Percentiles rank a stretch among this genome's conserved stretches.
Conservation (phyloP, 345 rosid species). For the Cardamine occulta region DNA sequence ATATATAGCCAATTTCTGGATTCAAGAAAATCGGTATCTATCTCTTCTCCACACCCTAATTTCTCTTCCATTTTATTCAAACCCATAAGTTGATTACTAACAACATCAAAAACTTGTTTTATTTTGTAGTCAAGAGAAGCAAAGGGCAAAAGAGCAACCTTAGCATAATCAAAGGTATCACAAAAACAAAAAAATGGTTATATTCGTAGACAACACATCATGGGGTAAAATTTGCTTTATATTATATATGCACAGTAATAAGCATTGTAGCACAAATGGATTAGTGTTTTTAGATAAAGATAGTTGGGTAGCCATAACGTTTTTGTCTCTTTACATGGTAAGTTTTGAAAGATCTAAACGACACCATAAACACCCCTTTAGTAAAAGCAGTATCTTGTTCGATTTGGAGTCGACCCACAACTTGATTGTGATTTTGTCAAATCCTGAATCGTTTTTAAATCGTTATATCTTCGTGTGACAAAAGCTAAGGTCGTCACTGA, state of each 20-base stretch:
- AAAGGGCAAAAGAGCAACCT: conserved; percentile 85
- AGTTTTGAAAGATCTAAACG: conserved; percentile 10
- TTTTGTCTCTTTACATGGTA: neutral
- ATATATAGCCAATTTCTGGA: conserved; percentile 85
- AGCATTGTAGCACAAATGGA: neutral
- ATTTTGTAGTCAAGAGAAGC: conserved; percentile 66
- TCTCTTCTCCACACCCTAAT: conserved; percentile 14
- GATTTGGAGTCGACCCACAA: neutral
- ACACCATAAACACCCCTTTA: neutral
- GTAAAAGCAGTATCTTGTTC: neutral
- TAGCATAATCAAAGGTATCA: conserved; percentile 54
- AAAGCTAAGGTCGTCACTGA: neutral
- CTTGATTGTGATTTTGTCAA: neutral
- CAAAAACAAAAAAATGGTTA: conserved; percentile 3
- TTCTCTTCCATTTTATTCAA: conserved; percentile 4
- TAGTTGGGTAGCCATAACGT: neutral
- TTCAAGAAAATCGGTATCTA: conserved; percentile 66
- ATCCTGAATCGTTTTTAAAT: neutral
- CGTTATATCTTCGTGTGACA: neutral
- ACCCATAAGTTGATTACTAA: conserved; percentile 13
- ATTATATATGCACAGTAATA: neutral
- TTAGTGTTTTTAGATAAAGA: neutral
- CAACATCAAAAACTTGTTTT: conserved; percentile 19
- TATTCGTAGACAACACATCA: conserved; percentile 18
- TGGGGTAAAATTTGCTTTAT: neutral